A percentile compares a stretch with the other conserved stretches of the same genome.
Conservation (phyloP, 169 alveolate species). For the Perkinsus marinus region DNA sequence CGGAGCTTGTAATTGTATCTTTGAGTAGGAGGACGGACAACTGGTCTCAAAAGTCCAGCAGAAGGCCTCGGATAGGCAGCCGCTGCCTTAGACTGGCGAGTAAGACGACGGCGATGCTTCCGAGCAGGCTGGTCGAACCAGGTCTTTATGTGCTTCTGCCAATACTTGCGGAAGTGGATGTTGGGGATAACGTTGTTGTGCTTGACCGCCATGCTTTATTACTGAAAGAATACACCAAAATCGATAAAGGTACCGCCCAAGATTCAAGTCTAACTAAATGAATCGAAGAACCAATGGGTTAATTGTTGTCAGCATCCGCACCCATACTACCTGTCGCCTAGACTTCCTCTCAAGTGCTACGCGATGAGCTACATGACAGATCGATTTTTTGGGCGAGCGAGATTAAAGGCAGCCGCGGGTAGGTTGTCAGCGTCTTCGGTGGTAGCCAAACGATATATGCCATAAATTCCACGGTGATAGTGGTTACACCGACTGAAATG, state of each 20-base stretch:
- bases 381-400: not conserved
- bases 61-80: conserved; percentile 84
- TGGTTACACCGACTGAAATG: no score
- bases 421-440: not conserved
- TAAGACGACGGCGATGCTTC: conserved; percentile 74
- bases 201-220: conserved; percentile 42
- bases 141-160: conserved; percentile 91
- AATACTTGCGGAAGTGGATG: conserved; percentile 91
- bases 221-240: not conserved
- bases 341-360: not conserved
- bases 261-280: no score
- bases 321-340: not conserved
- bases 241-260: no score
- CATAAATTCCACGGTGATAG: no score
- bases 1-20: conserved; percentile 90
- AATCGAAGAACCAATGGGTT: no score
- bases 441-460: no score
- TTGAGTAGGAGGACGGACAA: conserved; percentile 86
- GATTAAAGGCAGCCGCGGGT: not conserved
- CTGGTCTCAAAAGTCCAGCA: conserved; percentile 75
- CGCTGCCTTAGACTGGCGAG: conserved; percentile 76
- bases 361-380: not conserved
- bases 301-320: not conserved
- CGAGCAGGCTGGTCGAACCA: conserved; percentile 95
- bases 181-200: conserved; percentile 93